phyloP scores from a whole-genome alignment of 345 rosid genomes.

The Cardiospermum halicacabum region DNA sequence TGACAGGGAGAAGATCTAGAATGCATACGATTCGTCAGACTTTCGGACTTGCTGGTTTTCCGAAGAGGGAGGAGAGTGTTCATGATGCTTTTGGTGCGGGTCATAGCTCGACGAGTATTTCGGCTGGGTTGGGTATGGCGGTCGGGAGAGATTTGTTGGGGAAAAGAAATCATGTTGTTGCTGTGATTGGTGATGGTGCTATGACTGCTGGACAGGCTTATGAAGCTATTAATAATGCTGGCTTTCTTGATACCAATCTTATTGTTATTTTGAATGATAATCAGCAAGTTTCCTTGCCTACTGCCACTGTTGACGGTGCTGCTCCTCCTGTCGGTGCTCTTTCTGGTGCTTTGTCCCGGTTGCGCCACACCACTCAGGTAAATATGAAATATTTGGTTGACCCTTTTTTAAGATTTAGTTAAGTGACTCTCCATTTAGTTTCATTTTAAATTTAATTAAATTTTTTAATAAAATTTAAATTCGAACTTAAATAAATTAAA shows the following conservation, averaged over 20 bases:
- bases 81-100: constrained; percentile 52
- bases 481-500: too few species aligned
- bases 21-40: constrained; percentile 48
- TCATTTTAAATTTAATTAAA: too few species aligned
- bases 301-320: constrained; percentile 49
- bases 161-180: constrained; percentile 38
- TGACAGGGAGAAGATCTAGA: constrained; percentile 39
- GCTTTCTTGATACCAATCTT: constrained; percentile 38
- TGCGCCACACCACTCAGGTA: constrained; percentile 43
- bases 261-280: constrained; percentile 48
- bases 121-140: constrained; percentile 56
- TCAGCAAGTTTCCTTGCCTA: constrained; percentile 45
- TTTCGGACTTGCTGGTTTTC: constrained; percentile 41
- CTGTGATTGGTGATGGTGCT: constrained; percentile 51
- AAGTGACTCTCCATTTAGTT: too few species aligned
- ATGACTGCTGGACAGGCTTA: constrained; percentile 56
- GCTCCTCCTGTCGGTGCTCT: constrained; percentile 51
- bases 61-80: constrained; percentile 42
- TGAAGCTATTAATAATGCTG: constrained; percentile 54
- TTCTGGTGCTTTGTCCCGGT: constrained; percentile 27
- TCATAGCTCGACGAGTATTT: constrained; percentile 56
- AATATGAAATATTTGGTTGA: too few species aligned
- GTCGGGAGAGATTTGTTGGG: constrained; percentile 46
- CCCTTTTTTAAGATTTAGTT: too few species aligned
- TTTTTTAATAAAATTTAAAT: too few species aligned